A percentile compares a stretch with the other conserved stretches of the same genome.
Conservation (phyloP, 768 basidiomycete genomes). For the Cystobasidium ongulense region DNA sequence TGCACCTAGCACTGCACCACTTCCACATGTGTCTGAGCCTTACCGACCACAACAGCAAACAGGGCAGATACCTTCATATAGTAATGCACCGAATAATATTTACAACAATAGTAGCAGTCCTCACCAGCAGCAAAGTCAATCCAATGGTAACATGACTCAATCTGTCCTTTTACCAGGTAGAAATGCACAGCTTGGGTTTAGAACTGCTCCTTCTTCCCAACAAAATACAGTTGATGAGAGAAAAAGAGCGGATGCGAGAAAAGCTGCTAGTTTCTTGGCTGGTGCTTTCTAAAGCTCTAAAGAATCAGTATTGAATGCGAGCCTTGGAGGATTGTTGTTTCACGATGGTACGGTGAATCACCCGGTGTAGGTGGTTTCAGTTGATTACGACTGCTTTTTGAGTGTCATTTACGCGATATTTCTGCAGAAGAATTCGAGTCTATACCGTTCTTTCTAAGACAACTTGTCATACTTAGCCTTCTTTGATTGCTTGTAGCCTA, state of each 20-base stretch:
- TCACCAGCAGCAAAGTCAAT: not conserved
- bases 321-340: too few relatives aligned
- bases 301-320: too few relatives aligned
- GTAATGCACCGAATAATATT: not conserved
- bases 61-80: too few relatives aligned
- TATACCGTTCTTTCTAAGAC: too few relatives aligned
- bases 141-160: constrained; percentile 7
- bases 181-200: constrained; percentile 11
- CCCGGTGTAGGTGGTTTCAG: too few relatives aligned
- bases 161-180: constrained; percentile 28
- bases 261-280: constrained; percentile 31
- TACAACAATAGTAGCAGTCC: not conserved
- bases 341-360: too few relatives aligned
- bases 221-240: constrained; percentile 25
- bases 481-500: not conserved
- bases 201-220: not conserved
- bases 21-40: not conserved
- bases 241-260: constrained; percentile 26
- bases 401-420: too few relatives aligned
- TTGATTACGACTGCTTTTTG: too few relatives aligned
- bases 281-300: constrained; percentile 24
- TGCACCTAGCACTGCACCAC: not conserved
- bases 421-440: too few relatives aligned
- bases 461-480: not conserved
- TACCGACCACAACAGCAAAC: not conserved